These are phyloP conservation scores for Neonectria neomacrospora DNA, from an alignment of 2,329 filamentous ascomycete species.

Conservation along the genomic window DNA sequence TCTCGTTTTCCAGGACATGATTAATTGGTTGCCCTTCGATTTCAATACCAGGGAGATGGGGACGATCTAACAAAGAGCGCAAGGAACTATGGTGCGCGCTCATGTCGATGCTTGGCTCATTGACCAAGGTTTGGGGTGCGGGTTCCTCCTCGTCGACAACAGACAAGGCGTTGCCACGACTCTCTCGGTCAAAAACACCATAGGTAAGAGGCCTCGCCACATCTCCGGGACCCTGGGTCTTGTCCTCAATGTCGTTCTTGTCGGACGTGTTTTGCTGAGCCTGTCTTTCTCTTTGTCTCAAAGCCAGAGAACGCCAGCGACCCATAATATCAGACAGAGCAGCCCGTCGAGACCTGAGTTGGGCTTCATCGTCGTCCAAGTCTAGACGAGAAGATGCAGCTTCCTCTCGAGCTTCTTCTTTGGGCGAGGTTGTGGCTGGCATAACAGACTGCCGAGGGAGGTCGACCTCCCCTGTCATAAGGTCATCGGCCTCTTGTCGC, in stretches of 20 bases:
- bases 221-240: conserved; percentile 24
- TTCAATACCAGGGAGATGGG: not conserved
- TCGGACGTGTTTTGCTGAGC: conserved; percentile 28
- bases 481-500: conserved; percentile 15
- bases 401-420: conserved; percentile 16
- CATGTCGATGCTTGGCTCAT: not conserved
- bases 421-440: conserved; percentile 17
- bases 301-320: conserved; percentile 40
- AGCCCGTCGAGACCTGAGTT: conserved; percentile 28
- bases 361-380: conserved; percentile 30
- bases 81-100: conserved; percentile 19
- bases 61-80: conserved; percentile 12
- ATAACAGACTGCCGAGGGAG: conserved; percentile 12
- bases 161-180: not conserved
- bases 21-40: not conserved
- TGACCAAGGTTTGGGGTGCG: not conserved
- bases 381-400: conserved; percentile 15
- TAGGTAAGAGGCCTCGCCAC: not conserved
- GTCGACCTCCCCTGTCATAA: conserved; percentile 15
- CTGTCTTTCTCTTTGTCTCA: conserved; percentile 26
- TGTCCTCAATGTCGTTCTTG: conserved; percentile 31
- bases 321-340: conserved; percentile 39
- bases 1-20: not conserved
- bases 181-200: not conserved
- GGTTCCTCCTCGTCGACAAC: not conserved